Evolutionary conservation across 352 stramenopile genomes (phyloP), one percentile per base, ranked within the genome.

Genomic region (Heterotrichella gracilis): DNA sequence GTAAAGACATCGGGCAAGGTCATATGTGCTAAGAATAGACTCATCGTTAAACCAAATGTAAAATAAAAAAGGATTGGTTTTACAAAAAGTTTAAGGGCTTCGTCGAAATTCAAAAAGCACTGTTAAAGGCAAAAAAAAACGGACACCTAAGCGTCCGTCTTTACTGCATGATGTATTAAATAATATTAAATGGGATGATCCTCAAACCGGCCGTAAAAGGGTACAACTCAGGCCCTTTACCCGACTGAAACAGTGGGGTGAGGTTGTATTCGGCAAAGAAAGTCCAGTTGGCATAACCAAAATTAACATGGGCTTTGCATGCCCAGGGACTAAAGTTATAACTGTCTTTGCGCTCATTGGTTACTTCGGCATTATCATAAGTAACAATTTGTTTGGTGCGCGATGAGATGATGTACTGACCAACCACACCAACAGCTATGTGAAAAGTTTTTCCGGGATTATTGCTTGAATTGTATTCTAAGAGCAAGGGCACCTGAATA

Each of bases 371-470:
- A 9, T 53, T n/a, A 53, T 53, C 32, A 9, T 53, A n/a, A 9
- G 9, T n/a, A 53, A 53, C 9, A n/a, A 53, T 53, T n/a, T 53
- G 32, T 53, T n/a, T 9, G 32, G 32, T 53, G 32, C 32, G 32
- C n/a, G 32, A 53, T 17, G 32, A 9, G n/a, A 53, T 53, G n/a
- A 53, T 9, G 32, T 53, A 53, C n/a, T 53, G 32, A 9, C 32
- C 32, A n/a, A 53, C n/a, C 32, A 53, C 32, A n/a, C 32, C 32
- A 53, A 53, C 9, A n/a, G 32, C 32, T n/a, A 53, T 53, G 32
- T 53, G 32, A n/a, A 53, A 53, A 53, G 32, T 53, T 53, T 53
- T 53, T n/a, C n/a, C n/a, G 32, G 32, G 32, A 53, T 53, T 53
- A 53, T 53, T 53, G 32, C 32, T 53, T 53, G 32, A 17, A n/a